These are phyloP conservation scores for Licmophora abbreviata DNA, from an alignment of 108 stramenopile genomes.

Conservation along the genomic window DNA sequence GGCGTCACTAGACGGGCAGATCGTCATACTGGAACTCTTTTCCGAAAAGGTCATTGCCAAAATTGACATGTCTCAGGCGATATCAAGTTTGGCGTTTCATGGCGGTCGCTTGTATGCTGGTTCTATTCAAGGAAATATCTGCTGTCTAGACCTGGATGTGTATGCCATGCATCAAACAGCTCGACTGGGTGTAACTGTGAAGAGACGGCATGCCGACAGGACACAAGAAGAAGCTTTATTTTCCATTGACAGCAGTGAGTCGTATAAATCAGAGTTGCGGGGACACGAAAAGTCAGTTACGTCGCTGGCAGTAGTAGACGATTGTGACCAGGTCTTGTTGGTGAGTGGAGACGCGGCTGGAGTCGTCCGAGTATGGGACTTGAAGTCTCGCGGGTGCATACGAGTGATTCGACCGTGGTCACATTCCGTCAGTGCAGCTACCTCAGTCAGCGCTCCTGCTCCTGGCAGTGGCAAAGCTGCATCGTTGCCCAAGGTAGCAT, in stretches of 20 bases:
- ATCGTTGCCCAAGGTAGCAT: conserved; percentile 5
- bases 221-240: conserved; percentile 25
- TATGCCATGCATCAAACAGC: conserved; percentile 49
- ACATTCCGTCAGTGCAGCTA: conserved; percentile 6
- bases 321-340: conserved; percentile 24
- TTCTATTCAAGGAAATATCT: conserved; percentile 57
- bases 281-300: conserved; percentile 65
- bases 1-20: conserved; percentile 49
- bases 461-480: conserved; percentile 5
- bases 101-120: conserved; percentile 49
- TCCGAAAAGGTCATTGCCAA: conserved; percentile 43
- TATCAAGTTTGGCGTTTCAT: conserved; percentile 32
- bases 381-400: conserved; percentile 56
- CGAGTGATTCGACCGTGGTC: conserved; percentile 65
- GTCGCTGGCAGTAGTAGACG: conserved; percentile 46
- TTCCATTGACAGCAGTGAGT: conserved; percentile 8
- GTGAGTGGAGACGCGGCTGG: conserved; percentile 69
- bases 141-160: conserved; percentile 53
- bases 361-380: conserved; percentile 73
- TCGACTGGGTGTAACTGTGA: conserved; percentile 19
- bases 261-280: conserved; percentile 39
- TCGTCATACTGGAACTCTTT: conserved; percentile 55
- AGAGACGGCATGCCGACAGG: background rate
- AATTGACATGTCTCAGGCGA: conserved; percentile 45
- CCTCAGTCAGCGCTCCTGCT: conserved; percentile 5